Conservation (phyloP, 1,139 yeast species). For the Lodderomyces jiufengensis region DNA sequence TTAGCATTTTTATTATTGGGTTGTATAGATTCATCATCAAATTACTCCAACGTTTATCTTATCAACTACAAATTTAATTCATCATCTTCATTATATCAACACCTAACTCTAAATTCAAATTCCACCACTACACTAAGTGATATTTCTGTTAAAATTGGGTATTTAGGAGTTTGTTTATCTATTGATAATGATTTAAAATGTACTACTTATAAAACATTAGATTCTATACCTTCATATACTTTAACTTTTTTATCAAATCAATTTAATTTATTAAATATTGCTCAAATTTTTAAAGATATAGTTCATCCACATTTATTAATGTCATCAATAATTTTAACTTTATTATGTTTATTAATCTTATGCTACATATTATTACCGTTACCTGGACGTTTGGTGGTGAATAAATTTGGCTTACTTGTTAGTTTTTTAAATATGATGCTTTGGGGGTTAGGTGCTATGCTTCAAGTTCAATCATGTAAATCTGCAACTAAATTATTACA, state of each 20-base stretch:
- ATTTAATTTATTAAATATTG: slow-evolving; percentile 40
- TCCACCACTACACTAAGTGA: slow-evolving; percentile 17
- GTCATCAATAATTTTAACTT: slow-evolving; percentile 42
- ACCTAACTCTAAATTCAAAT: slow-evolving; percentile 3
- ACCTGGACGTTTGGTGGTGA: slow-evolving; percentile 30
- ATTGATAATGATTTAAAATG: slow-evolving; percentile 28
- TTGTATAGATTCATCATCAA: slow-evolving; percentile 36
- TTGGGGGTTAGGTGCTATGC: slow-evolving; percentile 71
- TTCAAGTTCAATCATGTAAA: slow-evolving; percentile 58
- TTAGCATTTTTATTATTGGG: slow-evolving; percentile 54
- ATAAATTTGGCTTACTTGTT: slow-evolving; percentile 31
- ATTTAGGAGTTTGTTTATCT: slow-evolving; percentile 47
- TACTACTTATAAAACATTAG: slow-evolving; percentile 24
- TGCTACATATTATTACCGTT: slow-evolving; percentile 47
- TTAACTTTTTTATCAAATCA: slow-evolving; percentile 15
- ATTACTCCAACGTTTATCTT: slow-evolving; percentile 46
- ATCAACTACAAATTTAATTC: slow-evolving; percentile 45
- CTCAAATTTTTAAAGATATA: slow-evolving; percentile 38
- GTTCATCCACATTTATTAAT: slow-evolving; percentile 56
- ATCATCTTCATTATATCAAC: slow-evolving; percentile 15
- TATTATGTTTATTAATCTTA: slow-evolving; percentile 37
- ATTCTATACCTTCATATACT: slow-evolving; percentile 15
- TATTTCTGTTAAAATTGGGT: slow-evolving; percentile 47
- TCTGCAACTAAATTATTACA: slow-evolving; percentile 44
- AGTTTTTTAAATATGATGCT: slow-evolving; percentile 40